phyloP scores from a whole-genome alignment of 331 rosid species.

The Acacia pycnantha region DNA sequence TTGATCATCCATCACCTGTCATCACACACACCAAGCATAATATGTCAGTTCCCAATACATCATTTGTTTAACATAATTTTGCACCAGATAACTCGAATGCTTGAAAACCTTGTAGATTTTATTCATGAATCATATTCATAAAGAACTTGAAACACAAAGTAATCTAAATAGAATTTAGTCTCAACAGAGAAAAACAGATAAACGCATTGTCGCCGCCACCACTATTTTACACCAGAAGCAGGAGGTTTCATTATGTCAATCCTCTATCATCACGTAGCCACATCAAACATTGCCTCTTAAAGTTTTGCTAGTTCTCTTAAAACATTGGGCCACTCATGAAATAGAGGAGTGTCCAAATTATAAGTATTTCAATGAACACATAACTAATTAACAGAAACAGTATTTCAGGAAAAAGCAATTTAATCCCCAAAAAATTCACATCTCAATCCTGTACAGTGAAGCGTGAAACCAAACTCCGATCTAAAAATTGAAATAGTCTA shows the following conservation, averaged over 20 bases:
- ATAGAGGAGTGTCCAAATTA: constrained; percentile 35
- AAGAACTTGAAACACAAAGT: not conserved
- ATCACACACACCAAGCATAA: constrained; percentile 21
- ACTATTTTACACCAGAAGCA: not conserved
- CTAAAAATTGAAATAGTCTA: constrained; percentile 16
- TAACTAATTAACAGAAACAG: not conserved
- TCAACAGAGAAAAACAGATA: not conserved
- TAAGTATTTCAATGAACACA: constrained; percentile 39
- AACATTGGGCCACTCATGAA: constrained; percentile 48
- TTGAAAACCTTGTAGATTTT: not conserved
- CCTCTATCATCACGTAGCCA: not conserved
- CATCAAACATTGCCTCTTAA: constrained; percentile 5
- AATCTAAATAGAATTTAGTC: not conserved
- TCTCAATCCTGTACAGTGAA: not conserved
- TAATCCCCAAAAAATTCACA: not conserved
- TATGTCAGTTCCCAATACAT: constrained; percentile 9
- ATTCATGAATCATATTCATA: not conserved
- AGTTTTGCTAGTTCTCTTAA: constrained; percentile 29
- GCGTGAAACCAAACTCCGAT: not conserved
- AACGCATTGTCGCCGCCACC: not conserved
- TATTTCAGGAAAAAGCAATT: not conserved
- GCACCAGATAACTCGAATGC: not conserved
- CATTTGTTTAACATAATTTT: not conserved
- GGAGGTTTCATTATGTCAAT: not conserved
- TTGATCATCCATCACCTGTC: constrained; percentile 89